Evolutionary conservation across 169 alveolate species (phyloP).

Genomic region (Perkinsus marinus): DNA sequence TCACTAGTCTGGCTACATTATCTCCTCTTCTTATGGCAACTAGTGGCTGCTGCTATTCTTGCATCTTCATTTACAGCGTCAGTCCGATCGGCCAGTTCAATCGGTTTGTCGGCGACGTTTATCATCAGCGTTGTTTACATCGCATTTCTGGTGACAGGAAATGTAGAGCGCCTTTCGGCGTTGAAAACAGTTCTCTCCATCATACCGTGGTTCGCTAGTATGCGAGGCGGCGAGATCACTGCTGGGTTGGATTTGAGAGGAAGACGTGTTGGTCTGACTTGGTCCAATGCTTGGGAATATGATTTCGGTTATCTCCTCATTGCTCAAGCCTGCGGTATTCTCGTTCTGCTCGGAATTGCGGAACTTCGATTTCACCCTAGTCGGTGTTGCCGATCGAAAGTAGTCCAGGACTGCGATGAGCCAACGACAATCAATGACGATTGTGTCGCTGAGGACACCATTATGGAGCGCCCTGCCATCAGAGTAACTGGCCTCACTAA

Average conservation of each 20-base stretch:
- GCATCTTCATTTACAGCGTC: background rate
- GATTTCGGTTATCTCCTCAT: background rate
- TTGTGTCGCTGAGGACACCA: conserved; percentile 54
- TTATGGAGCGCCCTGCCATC: background rate
- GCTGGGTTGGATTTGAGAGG: background rate
- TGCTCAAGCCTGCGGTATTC: background rate
- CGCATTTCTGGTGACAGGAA: background rate
- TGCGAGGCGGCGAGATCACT: background rate
- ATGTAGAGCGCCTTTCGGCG: background rate
- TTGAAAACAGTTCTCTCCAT: background rate
- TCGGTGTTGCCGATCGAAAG: too few species aligned
- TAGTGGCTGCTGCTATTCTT: background rate
- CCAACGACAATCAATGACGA: conserved; percentile 43
- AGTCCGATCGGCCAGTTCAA: background rate
- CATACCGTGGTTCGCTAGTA: background rate
- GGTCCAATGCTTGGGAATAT: background rate
- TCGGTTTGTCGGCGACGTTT: background rate
- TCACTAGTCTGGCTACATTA: background rate
- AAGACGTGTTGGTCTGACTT: background rate
- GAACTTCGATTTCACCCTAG: conserved; percentile 31
- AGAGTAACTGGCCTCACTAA: conserved; percentile 36
- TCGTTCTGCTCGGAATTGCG: conserved; percentile 57
- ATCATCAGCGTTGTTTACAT: background rate
- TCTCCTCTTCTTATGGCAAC: background rate
- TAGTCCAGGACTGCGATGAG: too few species aligned